A percentile compares a stretch with the other conserved stretches of the same genome.
phyloP scores from a whole-genome alignment of 2,329 filamentous ascomycete genomes.

The Tricladium varicosporioides region DNA sequence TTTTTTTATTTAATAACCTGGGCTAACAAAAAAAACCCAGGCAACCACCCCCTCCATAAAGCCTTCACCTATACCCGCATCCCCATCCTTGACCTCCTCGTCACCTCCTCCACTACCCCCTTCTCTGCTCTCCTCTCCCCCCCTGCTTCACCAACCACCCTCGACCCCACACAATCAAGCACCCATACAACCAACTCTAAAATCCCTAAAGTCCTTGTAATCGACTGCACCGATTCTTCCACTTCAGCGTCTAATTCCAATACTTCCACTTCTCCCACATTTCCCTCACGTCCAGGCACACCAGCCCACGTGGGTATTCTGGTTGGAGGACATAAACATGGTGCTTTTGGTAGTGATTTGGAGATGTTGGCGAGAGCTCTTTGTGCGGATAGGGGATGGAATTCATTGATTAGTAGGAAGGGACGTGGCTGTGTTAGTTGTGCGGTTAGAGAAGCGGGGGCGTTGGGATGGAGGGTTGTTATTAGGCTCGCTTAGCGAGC shows the following conservation, averaged over 20 bases:
- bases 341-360: slow-evolving; percentile 52
- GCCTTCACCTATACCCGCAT: slow-evolving; percentile 59
- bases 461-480: slow-evolving; percentile 54
- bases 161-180: slow-evolving; percentile 28
- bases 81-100: slow-evolving; percentile 55
- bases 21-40: slow-evolving; percentile 26
- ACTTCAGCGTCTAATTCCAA: not conserved
- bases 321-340: slow-evolving; percentile 1
- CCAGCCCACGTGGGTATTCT: slow-evolving; percentile 11
- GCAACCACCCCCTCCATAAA: slow-evolving; percentile 61
- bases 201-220: slow-evolving; percentile 49
- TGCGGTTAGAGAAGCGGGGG: slow-evolving; percentile 71
- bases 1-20: not conserved
- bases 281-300: slow-evolving; percentile 25
- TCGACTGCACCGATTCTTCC: slow-evolving; percentile 52
- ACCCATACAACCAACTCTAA: slow-evolving; percentile 36
- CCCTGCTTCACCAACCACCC: slow-evolving; percentile 19
- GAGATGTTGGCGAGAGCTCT: slow-evolving; percentile 71
- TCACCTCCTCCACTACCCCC: slow-evolving; percentile 17
- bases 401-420: slow-evolving; percentile 67
- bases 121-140: slow-evolving; percentile 29
- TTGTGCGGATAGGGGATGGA: slow-evolving; percentile 72
- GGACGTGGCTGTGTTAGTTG: slow-evolving; percentile 71
- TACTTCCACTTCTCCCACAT: not conserved
- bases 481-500: slow-evolving; percentile 23